Evolutionary conservation across 2,329 filamentous ascomycete species (phyloP), one percentile per base, ranked within the genome.

Genomic region (Alternaria triticina): DNA sequence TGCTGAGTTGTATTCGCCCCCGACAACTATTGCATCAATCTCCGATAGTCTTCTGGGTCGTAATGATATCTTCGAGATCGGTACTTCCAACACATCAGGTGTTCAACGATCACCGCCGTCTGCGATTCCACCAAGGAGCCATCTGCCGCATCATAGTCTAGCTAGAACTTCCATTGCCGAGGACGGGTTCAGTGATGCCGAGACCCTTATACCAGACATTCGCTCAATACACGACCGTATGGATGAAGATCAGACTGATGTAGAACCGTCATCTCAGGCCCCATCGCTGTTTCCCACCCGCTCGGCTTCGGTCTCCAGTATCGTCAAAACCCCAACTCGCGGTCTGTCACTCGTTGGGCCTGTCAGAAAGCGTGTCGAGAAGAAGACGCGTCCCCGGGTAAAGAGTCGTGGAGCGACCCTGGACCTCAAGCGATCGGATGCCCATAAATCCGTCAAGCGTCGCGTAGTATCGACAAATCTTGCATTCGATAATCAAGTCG

Each of bases 311-410:
- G 52, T 69, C 2, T 70, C 69, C 11, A 77, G 74, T 33, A 74
- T 77, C 28, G 66, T 77, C 1, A 73, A 71, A 20, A 77, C 74
- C 10, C 74, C 74, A 15, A 76, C 73, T 1, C 70, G 74, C 9
- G 74, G 74, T 6, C 50, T 77, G 2, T 75, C 74, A 12, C 66
- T 76, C 1, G 70, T 76, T 17, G 73, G 74, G 1, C 72, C 72
- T n/a, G 70, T 76, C 1, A 47, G 59, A 28, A 68, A 62, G 27
- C 23, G 70, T 47, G 65, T 74, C 2, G 66, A 64, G 12, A 75
- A 74, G 52, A 55, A 30, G 23, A 59, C 61, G 11, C 68, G 68
- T 9, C 17, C 43, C n/a, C 60, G 69, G 8, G 33, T 23, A 5
- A 71, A 62, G 30, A 65, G 64, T 12, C 70, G 67, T 17, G 27